phyloP scores from a whole-genome alignment of 768 basidiomycete genomes.

The Leccinum sublutescens region DNA sequence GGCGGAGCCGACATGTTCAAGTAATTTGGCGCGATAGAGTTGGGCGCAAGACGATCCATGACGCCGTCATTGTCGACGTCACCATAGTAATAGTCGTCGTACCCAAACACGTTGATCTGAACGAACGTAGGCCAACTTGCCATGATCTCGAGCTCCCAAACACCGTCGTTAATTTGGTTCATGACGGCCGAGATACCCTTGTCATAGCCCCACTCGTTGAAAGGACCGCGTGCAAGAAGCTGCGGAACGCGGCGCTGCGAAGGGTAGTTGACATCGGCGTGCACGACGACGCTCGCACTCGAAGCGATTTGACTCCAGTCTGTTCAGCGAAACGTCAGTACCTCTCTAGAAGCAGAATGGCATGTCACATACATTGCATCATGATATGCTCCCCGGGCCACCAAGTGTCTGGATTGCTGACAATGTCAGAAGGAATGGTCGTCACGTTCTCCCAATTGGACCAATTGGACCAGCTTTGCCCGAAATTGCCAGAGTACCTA shows the following conservation, averaged over 20 bases:
- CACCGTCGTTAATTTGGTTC: slow-evolving; percentile 57
- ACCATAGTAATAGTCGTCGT: slow-evolving; percentile 91
- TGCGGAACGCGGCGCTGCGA: slow-evolving; percentile 79
- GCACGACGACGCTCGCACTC: slow-evolving; percentile 65
- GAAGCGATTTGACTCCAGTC: slow-evolving; percentile 75
- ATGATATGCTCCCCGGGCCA: slow-evolving; percentile 87
- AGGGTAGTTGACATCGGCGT: slow-evolving; percentile 68
- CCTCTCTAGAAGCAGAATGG: not conserved
- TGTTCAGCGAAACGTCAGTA: slow-evolving; percentile 28
- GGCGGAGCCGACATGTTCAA: slow-evolving; percentile 92
- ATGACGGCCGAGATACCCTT: slow-evolving; percentile 72
- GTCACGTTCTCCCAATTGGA: slow-evolving; percentile 72
- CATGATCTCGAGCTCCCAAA: slow-evolving; percentile 90
- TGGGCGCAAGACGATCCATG: slow-evolving; percentile 89
- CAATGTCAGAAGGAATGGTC: slow-evolving; percentile 55
- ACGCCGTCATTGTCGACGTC: slow-evolving; percentile 86
- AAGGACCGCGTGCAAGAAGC: slow-evolving; percentile 82
- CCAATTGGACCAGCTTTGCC: slow-evolving; percentile 83
- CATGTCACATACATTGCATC: slow-evolving; percentile 68
- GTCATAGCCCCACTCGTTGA: slow-evolving; percentile 93
- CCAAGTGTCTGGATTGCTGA: slow-evolving; percentile 48
- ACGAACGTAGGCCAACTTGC: slow-evolving; percentile 86
- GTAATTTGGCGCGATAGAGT: slow-evolving; percentile 80
- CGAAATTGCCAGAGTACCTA: slow-evolving; percentile 86
- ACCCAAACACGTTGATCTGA: slow-evolving; percentile 88